Evolutionary conservation across 2,329 filamentous ascomycete genomes (phyloP), one percentile per base, ranked within the genome.

Genomic region (Ophiocordyceps polyrhachis-furcata): DNA sequence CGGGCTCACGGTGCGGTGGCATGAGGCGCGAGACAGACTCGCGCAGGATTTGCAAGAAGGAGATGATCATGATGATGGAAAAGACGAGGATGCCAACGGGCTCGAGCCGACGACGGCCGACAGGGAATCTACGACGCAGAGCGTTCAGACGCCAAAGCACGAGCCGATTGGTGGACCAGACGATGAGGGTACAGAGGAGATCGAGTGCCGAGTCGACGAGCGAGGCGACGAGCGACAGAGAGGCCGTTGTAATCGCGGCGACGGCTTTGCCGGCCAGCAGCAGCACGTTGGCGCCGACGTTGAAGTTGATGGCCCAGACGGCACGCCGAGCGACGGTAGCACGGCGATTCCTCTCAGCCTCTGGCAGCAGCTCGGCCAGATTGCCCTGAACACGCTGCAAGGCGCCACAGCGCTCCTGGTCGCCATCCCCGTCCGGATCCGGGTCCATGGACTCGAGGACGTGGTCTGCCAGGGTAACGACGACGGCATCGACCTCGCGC

Each of bases 51-150:
- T 88, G 83, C 49, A 78, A 70, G 60, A 88, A 88, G 0, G 81
- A 83, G 0, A 81, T 85, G 49, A 88, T 80, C 82, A 88, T 88
- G 57, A 88, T 82, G 49, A 86, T 73, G 19, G 79, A 81, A 62
- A 88, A 88, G 38, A 88, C 76, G 1, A 88, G 66, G 9, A 88
- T 79, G 17, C 83, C 83, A 3, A 88, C 68, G 0, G 83, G 83
- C 53, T 88, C 83, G 21, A 88, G 66, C 20, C 66, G 59, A 17
- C 81, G 71, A 19, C 82, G 70, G 4, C 83, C 83, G 15, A 85
- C 77, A 0, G 83, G 83, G 51, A 86, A 87, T 2, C 72, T 68
- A 56, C 84, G 81, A 51, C 76, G 74, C 45, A 60, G 54, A 0
- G 57, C 54, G 0, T 53, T 49, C 11, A 60, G 20, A n/a, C 58